Evolutionary conservation across 2,329 filamentous ascomycete genomes (phyloP).

Genomic region (Myriosclerotinia scirpicola): DNA sequence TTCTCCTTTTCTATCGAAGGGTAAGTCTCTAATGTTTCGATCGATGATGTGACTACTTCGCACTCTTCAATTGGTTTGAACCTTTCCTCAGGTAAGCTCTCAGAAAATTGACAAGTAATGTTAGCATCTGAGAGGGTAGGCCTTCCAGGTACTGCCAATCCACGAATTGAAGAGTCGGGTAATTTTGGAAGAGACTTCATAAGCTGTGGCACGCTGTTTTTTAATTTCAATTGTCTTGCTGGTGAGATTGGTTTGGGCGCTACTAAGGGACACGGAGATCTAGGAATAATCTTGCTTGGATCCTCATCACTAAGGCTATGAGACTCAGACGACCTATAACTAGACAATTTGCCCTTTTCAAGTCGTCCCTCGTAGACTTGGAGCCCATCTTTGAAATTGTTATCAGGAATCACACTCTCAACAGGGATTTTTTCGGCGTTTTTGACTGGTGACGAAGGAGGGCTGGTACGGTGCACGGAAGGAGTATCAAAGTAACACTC

Average conservation of each 20-base stretch:
- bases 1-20: background rate
- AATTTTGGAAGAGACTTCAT: constrained; percentile 42
- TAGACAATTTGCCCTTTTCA: constrained; percentile 12
- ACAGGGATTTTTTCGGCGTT: background rate
- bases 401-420: background rate
- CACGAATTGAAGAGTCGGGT: constrained; percentile 27
- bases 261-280: constrained; percentile 38
- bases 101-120: constrained; percentile 26
- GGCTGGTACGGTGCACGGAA: constrained; percentile 15
- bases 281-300: constrained; percentile 30
- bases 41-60: background rate
- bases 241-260: constrained; percentile 42
- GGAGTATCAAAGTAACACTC: constrained; percentile 22
- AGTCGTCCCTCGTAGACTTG: constrained; percentile 14
- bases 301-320: constrained; percentile 31
- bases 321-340: constrained; percentile 21
- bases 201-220: constrained; percentile 41
- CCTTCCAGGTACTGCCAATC: constrained; percentile 15
- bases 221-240: constrained; percentile 39
- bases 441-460: constrained; percentile 25
- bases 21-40: too few relatives aligned
- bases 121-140: constrained; percentile 10
- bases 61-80: constrained; percentile 7
- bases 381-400: background rate
- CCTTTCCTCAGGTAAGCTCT: constrained; percentile 13